Conservation (phyloP, 345 rosid genomes). For the Brassica juncea region DNA sequence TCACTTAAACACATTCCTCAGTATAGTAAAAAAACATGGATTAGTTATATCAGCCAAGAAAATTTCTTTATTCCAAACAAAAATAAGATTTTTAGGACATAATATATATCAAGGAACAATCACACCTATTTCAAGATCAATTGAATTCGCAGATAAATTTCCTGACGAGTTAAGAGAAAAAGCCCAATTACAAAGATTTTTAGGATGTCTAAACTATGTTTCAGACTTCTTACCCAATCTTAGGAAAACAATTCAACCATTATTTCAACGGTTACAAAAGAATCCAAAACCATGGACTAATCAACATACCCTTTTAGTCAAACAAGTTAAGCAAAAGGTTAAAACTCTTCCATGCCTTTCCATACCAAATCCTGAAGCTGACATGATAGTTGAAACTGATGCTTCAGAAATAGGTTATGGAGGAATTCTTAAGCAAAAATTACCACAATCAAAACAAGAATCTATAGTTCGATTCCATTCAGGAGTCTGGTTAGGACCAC, state of each 20-base stretch:
- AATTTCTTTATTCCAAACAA: not conserved
- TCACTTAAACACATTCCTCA: too few species aligned
- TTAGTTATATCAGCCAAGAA: too few species aligned
- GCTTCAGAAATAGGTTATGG: not conserved
- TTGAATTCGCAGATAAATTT: not conserved
- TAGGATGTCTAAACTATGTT: not conserved
- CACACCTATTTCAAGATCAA: not conserved
- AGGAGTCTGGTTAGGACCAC: too few species aligned
- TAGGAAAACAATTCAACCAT: not conserved
- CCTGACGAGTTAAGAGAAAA: not conserved
- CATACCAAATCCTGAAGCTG: not conserved
- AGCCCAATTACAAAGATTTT: not conserved
- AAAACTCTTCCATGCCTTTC: not conserved
- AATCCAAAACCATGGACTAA: not conserved
- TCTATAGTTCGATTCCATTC: too few species aligned
- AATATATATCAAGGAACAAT: not conserved
- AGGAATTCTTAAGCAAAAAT: not conserved
- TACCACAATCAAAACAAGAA: too few species aligned
- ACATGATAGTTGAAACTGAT: not conserved
- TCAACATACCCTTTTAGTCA: not conserved
- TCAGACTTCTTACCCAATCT: not conserved
- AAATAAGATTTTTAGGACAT: not conserved
- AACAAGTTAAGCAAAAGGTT: not conserved
- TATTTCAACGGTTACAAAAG: not conserved
- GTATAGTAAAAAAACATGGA: too few species aligned